Base-by-base conservation (phyloP, 805 yeast species). In the Zygotorulaspora sp. region DNA sequence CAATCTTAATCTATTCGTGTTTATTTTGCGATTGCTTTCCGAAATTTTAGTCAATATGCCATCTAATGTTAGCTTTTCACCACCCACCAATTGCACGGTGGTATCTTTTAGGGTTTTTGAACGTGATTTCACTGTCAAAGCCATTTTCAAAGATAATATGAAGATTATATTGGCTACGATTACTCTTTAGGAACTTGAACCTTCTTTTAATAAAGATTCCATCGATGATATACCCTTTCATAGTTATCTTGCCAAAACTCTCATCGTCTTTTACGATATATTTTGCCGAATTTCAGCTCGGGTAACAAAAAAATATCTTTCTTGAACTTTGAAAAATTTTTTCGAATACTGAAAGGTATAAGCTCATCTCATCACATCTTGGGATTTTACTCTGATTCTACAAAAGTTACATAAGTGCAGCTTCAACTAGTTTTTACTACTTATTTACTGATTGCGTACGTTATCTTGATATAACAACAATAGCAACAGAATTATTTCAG, bases 61-160 rank as follows among this genome's bases (percentile, higher is more conserved):
- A 34, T 58, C 70, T 45, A 69, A 72, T 41, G 59, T 62, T 46
- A 60, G 71, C 44, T 57, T 69, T 24, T 67, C 36, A 15, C 51
- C 54, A 14, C 48, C 37, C n/a, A 51, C 55, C 8, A 26, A 8
- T 11, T 26, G 4, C 27, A 58, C 66, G 41, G 67, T 63, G 47
- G 74, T 68, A 38, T 72, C 70, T 48, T 71, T 74, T 50, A 83
- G 61, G 21, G 67, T 57, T 52, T 71, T 75, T 11, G 87, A 80
- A 43, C 89, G 75, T 2, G 89, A 73, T 38, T 71, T 69, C 27
- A 82, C 74, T 6, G 23, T 27, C 14, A 38, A 16, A 5, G 30
- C 14, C 42, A 38, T 38, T 5, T 21, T 21, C 10, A 10, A 21
- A 21, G 23, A 10, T 21, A 8, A 21, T 10, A 21, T 21, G 23